Evolutionary conservation across 2,329 filamentous ascomycete species (phyloP).

Genomic region (Paecilomyces niveus): DNA sequence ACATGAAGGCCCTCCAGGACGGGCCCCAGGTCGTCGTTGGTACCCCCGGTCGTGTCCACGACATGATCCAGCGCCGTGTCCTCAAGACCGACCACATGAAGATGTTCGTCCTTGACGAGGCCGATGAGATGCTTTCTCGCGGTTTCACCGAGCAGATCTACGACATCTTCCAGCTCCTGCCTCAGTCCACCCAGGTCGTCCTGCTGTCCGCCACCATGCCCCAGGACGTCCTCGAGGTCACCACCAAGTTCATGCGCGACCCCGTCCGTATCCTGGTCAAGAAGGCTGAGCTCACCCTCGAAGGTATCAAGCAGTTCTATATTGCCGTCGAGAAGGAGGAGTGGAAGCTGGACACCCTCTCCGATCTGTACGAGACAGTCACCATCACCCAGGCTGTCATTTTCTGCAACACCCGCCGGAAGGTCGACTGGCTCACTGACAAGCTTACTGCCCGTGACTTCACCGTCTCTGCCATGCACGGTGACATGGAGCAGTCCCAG

Average conservation of each 20-base stretch:
- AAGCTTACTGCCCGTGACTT: slow-evolving; percentile 98
- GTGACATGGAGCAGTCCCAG: slow-evolving; percentile 97
- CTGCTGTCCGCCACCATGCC: slow-evolving; percentile 98
- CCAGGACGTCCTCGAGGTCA: slow-evolving; percentile 97
- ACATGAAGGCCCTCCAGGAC: slow-evolving; percentile 95
- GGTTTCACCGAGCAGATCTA: slow-evolving; percentile 99
- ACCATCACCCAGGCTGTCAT: slow-evolving; percentile 99
- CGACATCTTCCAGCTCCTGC: slow-evolving; percentile 98
- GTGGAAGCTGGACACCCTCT: slow-evolving; percentile 99
- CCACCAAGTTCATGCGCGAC: slow-evolving; percentile 99
- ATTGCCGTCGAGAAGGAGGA: slow-evolving; percentile 99
- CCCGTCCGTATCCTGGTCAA: slow-evolving; percentile 98
- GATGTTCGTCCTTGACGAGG: slow-evolving; percentile 99
- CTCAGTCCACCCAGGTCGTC: slow-evolving; percentile 96
- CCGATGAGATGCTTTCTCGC: slow-evolving; percentile 91
- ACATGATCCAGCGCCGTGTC: slow-evolving; percentile 98
- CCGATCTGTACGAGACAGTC: slow-evolving; percentile 97
- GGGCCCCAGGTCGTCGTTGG: slow-evolving; percentile 96
- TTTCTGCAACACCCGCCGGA: slow-evolving; percentile 99
- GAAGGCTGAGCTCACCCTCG: slow-evolving; percentile 98
- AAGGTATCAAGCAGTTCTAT: slow-evolving; percentile 99
- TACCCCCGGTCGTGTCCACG: slow-evolving; percentile 95
- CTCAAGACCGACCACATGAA: slow-evolving; percentile 98
- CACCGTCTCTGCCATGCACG: slow-evolving; percentile 99
- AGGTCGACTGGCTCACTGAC: slow-evolving; percentile 99